These are phyloP conservation scores for Naganishia vishniacii DNA, from an alignment of 768 basidiomycete species.

Conservation along the genomic window DNA sequence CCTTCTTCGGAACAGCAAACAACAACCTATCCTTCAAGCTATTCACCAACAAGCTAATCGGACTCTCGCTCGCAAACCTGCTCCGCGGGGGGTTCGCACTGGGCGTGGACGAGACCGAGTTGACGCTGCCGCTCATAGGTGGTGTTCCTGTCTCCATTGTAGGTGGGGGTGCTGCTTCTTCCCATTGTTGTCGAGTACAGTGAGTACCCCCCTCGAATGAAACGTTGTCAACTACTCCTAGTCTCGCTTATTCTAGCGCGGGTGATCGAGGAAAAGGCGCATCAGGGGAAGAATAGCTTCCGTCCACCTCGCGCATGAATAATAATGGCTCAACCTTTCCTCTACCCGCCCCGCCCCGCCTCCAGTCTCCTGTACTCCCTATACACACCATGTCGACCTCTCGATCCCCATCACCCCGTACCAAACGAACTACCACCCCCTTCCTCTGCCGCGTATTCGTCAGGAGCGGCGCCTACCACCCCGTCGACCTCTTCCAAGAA, in stretches of 20 bases:
- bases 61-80: slow-evolving; percentile 43
- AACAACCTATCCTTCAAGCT: slow-evolving; percentile 75
- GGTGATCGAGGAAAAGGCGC: too few species aligned
- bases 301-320: too few species aligned
- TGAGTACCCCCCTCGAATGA: neutral
- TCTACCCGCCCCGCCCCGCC: too few species aligned
- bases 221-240: neutral
- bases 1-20: slow-evolving; percentile 98
- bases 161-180: too few species aligned
- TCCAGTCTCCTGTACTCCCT: neutral
- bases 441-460: slow-evolving; percentile 14
- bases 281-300: too few species aligned
- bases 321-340: too few species aligned
- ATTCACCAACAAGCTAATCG: slow-evolving; percentile 61
- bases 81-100: slow-evolving; percentile 29
- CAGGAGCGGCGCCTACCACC: neutral
- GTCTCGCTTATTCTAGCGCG: too few species aligned
- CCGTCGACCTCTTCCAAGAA: slow-evolving; percentile 6
- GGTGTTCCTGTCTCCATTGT: slow-evolving; percentile 19
- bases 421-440: too few species aligned
- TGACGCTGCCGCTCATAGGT: slow-evolving; percentile 22
- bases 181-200: too few species aligned
- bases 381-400: neutral
- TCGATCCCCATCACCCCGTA: neutral
- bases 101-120: slow-evolving; percentile 26